These are phyloP conservation scores for Gracilaria vermiculophylla DNA, from an alignment of 23 red algal genomes.

Conservation along the genomic window DNA sequence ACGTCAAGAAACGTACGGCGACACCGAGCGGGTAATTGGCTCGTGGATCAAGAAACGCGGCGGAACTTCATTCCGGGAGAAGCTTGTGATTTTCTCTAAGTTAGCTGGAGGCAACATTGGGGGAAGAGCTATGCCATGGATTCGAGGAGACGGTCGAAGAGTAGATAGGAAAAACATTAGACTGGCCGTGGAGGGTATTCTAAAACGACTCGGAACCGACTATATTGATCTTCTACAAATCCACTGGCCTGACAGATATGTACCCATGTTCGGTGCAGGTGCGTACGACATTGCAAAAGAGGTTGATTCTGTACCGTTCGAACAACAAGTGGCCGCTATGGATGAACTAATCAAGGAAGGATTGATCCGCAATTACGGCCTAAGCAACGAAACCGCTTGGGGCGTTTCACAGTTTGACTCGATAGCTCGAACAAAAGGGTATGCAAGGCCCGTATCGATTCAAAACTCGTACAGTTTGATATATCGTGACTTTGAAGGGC, in stretches of 20 bases:
- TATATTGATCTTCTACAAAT: constrained; percentile 95
- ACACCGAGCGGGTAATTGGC: constrained; percentile 79
- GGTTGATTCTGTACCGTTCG: constrained; percentile 42
- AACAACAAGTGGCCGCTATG: constrained; percentile 72
- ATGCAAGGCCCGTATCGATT: constrained; percentile 61
- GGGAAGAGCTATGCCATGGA: constrained; percentile 16
- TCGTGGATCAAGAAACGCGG: constrained; percentile 71
- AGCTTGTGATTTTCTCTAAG: constrained; percentile 82
- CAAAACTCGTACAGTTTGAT: constrained; percentile 92
- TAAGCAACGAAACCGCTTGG: constrained; percentile 93
- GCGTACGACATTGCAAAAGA: constrained; percentile 71
- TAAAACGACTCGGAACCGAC: constrained; percentile 69
- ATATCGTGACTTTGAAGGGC: constrained; percentile 77
- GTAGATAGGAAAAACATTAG: constrained; percentile 53
- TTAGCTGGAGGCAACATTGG: constrained; percentile 47
- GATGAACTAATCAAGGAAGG: constrained; percentile 71
- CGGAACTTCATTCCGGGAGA: constrained; percentile 57
- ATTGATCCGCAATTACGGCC: constrained; percentile 73
- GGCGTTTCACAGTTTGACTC: constrained; percentile 56
- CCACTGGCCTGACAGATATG: constrained; percentile 97
- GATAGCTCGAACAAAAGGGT: constrained; percentile 20
- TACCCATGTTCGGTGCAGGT: constrained; percentile 79
- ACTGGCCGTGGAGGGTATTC: constrained; percentile 66
- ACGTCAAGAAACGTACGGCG: constrained; percentile 43
- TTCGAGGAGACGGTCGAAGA: constrained; percentile 12